phyloP scores from a whole-genome alignment of 495 filamentous ascomycete species.

The Hypoxylon fragiforme region DNA sequence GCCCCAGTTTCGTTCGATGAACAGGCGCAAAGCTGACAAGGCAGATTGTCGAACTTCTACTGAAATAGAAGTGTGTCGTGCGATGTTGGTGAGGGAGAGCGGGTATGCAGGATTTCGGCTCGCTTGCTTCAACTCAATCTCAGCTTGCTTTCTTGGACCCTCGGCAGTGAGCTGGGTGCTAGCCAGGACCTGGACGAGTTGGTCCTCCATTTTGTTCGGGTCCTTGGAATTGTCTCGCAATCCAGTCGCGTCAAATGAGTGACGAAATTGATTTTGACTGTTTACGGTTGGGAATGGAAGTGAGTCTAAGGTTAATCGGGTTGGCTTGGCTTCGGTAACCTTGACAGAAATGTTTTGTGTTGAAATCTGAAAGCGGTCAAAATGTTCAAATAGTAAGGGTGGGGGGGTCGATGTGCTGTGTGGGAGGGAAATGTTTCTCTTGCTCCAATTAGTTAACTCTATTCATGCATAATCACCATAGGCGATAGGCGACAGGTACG shows the following conservation, averaged over 20 bases:
- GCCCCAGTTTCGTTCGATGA: constrained; percentile 79
- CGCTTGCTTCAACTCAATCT: constrained; percentile 71
- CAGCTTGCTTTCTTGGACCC: constrained; percentile 74
- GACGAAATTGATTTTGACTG: background rate
- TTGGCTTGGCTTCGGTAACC: constrained; percentile 4
- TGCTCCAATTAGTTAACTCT: too few species aligned
- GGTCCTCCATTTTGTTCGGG: constrained; percentile 70
- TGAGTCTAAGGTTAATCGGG: background rate
- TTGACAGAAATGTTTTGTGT: constrained; percentile 18
- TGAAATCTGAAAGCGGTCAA: constrained; percentile 26
- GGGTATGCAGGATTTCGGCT: constrained; percentile 70
- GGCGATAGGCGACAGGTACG: too few species aligned
- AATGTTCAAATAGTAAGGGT: background rate
- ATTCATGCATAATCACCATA: too few species aligned
- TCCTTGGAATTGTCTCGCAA: constrained; percentile 1
- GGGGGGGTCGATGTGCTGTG: background rate
- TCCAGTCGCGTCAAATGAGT: background rate
- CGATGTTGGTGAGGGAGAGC: constrained; percentile 75
- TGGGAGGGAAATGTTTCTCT: constrained; percentile 2
- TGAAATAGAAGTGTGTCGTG: constrained; percentile 67
- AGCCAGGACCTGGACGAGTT: constrained; percentile 76
- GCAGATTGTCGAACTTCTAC: constrained; percentile 80
- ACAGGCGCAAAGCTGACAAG: constrained; percentile 75
- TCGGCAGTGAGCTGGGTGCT: constrained; percentile 74
- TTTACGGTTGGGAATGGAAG: background rate